A percentile compares a stretch with the other conserved stretches of the same genome.
Evolutionary conservation across 139 green algal species (phyloP).

Genomic region (Yamagishiella unicocca): DNA sequence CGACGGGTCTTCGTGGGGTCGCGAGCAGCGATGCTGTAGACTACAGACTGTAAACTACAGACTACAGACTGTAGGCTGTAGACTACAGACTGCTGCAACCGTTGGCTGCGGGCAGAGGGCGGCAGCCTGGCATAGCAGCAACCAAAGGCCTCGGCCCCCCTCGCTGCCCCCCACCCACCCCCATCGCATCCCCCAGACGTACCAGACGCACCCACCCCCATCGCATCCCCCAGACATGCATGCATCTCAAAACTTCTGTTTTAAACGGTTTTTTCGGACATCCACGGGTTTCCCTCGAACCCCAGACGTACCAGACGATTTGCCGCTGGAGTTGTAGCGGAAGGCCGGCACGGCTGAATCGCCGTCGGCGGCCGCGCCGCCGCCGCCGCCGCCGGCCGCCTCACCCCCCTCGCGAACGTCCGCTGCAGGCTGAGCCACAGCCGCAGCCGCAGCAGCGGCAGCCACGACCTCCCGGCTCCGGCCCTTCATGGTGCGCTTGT

Average conservation of each 20-base stretch:
- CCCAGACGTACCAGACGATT: conserved; percentile 4
- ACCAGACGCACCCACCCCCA: too few species aligned
- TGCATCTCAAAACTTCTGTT: too few species aligned
- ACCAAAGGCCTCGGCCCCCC: neutral
- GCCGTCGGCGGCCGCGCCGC: neutral
- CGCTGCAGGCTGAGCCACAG: too few species aligned
- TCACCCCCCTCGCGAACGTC: neutral
- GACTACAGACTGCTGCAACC: neutral
- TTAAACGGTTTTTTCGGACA: too few species aligned
- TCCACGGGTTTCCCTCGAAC: too few species aligned
- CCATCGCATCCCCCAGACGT: too few species aligned
- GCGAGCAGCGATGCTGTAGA: neutral
- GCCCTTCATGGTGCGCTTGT: neutral
- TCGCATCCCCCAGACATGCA: too few species aligned
- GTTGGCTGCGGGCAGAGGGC: neutral
- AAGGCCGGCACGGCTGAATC: neutral
- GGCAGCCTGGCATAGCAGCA: neutral
- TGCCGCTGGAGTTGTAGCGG: neutral
- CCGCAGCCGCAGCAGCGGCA: neutral
- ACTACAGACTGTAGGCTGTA: neutral
- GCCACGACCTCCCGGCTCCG: neutral
- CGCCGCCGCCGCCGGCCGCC: neutral
- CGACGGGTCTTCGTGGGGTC: neutral
- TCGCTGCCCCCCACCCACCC: too few species aligned
- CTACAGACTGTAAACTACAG: neutral